Conservation (phyloP, 768 basidiomycete species). For the Boletus subparvulus region DNA sequence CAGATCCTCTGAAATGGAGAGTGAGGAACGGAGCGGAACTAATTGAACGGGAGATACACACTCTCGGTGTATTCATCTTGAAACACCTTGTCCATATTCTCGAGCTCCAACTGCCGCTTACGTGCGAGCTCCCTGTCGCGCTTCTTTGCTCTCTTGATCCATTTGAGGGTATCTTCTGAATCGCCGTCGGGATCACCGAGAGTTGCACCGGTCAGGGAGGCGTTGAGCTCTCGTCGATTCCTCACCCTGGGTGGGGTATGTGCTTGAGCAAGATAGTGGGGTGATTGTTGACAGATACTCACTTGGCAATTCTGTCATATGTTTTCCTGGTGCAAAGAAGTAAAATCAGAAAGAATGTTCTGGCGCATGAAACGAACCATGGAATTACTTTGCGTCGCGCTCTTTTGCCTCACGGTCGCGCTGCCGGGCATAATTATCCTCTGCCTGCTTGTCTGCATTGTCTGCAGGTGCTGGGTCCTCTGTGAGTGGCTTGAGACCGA, state of each 20-base stretch:
- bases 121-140: constrained; percentile 84
- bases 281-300: constrained; percentile 44
- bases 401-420: constrained; percentile 70
- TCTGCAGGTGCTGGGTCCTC: constrained; percentile 73
- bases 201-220: constrained; percentile 88
- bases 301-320: constrained; percentile 83
- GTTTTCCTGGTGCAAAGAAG: constrained; percentile 51
- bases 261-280: constrained; percentile 39
- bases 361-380: constrained; percentile 18
- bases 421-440: constrained; percentile 77
- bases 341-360: constrained; percentile 19
- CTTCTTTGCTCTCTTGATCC: constrained; percentile 92
- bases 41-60: constrained; percentile 37
- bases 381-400: constrained; percentile 71
- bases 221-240: constrained; percentile 90
- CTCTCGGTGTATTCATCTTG: constrained; percentile 86
- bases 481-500: constrained; percentile 91
- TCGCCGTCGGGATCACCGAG: constrained; percentile 85
- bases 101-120: constrained; percentile 79
- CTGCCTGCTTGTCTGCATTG: constrained; percentile 80
- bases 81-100: constrained; percentile 76
- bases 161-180: constrained; percentile 77
- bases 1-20: constrained; percentile 65
- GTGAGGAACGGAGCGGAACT: background rate
- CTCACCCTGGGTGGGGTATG: constrained; percentile 69